phyloP scores from a whole-genome alignment of 2,329 filamentous ascomycete species.

The Hymenoscyphus linearis region DNA sequence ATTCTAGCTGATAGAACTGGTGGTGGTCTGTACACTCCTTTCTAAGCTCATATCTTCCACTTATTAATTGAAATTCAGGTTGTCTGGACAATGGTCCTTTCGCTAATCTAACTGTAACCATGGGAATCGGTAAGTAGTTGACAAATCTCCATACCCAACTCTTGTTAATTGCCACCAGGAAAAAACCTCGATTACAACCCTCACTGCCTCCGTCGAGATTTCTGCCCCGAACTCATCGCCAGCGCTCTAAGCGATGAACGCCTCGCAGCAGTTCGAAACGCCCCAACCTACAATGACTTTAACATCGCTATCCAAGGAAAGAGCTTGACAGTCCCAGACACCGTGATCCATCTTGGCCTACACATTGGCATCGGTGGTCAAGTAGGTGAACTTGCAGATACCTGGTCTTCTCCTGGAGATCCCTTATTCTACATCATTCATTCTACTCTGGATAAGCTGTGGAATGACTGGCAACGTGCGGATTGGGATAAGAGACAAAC shows the following conservation, averaged over 20 bases:
- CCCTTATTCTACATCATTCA: constrained; percentile 32
- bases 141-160: neutral
- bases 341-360: constrained; percentile 28
- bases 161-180: neutral
- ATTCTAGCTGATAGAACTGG: constrained; percentile 11
- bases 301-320: constrained; percentile 28
- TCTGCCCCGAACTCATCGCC: constrained; percentile 25
- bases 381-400: constrained; percentile 29
- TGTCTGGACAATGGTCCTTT: constrained; percentile 43
- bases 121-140: constrained; percentile 10
- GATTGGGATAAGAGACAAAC: constrained; percentile 28
- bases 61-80: constrained; percentile 28
- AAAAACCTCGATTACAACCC: constrained; percentile 24
- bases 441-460: constrained; percentile 23
- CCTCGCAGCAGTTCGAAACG: constrained; percentile 15
- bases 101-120: constrained; percentile 5
- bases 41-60: neutral
- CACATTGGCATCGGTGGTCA: constrained; percentile 30
- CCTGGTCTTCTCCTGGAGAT: constrained; percentile 33
- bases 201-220: constrained; percentile 32
- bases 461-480: constrained; percentile 31
- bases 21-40: constrained; percentile 7
- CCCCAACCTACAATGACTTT: constrained; percentile 26
- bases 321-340: constrained; percentile 17
- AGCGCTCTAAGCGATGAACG: constrained; percentile 14